Conservation (phyloP, 805 yeast species). For the Jamesozyma lodderae region DNA sequence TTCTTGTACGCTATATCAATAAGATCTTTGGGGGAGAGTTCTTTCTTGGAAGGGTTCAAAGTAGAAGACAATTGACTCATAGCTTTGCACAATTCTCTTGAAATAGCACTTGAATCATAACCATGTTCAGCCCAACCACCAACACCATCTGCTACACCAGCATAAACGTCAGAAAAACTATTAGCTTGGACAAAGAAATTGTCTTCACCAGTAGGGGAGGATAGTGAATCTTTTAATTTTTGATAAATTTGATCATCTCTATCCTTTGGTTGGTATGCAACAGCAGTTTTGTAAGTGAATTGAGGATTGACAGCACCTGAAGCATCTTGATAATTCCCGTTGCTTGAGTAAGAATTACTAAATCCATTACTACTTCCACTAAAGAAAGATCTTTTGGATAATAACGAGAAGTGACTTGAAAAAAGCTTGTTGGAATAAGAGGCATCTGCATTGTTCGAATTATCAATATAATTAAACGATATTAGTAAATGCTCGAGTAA, state of each 20-base stretch:
- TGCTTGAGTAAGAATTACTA: background rate
- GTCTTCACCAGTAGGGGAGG: slow-evolving; percentile 73
- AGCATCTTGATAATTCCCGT: slow-evolving; percentile 1
- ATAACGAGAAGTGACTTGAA: slow-evolving; percentile 5
- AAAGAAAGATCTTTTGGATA: slow-evolving; percentile 16
- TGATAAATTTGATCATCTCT: slow-evolving; percentile 42
- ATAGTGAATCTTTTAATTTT: slow-evolving; percentile 26
- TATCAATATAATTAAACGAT: slow-evolving; percentile 1
- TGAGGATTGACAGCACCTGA: slow-evolving; percentile 9
- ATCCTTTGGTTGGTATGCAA: slow-evolving; percentile 68
- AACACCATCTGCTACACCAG: slow-evolving; percentile 94
- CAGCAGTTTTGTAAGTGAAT: slow-evolving; percentile 46
- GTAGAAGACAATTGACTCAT: slow-evolving; percentile 32
- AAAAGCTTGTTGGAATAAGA: slow-evolving; percentile 4
- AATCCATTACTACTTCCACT: slow-evolving; percentile 8
- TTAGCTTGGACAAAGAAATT: slow-evolving; percentile 45
- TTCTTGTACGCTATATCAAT: slow-evolving; percentile 48
- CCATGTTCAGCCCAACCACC: slow-evolving; percentile 97
- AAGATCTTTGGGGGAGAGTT: slow-evolving; percentile 36
- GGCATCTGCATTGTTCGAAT: slow-evolving; percentile 5
- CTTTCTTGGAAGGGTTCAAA: slow-evolving; percentile 5
- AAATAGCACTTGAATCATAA: slow-evolving; percentile 78
- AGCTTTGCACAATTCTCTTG: slow-evolving; percentile 63
- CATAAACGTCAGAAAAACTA: slow-evolving; percentile 33
- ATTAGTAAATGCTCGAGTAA: slow-evolving; percentile 16